Conservation (phyloP, 768 basidiomycete species). For the Lentinula raphanica region DNA sequence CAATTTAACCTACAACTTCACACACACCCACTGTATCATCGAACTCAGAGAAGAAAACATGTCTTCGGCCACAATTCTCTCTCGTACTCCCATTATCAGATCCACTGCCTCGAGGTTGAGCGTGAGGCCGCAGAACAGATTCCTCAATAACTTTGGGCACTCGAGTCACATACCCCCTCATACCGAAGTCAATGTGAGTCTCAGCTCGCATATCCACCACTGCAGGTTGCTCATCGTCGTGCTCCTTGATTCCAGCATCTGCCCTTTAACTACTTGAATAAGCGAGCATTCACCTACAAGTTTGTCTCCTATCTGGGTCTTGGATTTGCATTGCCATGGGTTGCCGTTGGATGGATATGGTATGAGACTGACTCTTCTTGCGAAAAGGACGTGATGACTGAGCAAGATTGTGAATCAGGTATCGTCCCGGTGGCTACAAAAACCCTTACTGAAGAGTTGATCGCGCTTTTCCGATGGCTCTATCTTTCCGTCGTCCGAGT, state of each 20-base stretch:
- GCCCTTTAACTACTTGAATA: constrained; percentile 16
- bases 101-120: not conserved
- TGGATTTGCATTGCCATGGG: constrained; percentile 18
- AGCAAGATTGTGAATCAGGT: not conserved
- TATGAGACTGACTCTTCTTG: not conserved
- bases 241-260: constrained; percentile 11
- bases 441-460: constrained; percentile 6
- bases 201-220: not conserved
- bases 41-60: not conserved
- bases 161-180: not conserved
- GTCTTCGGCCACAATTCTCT: not conserved
- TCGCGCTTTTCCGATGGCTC: not conserved
- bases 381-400: not conserved
- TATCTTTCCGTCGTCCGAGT: not conserved
- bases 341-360: constrained; percentile 21
- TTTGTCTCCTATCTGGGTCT: constrained; percentile 15
- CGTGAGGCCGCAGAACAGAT: not conserved
- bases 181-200: not conserved
- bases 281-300: constrained; percentile 13
- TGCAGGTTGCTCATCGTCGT: not conserved
- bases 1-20: too few relatives aligned
- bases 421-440: constrained; percentile 13
- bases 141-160: not conserved
- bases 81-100: not conserved
- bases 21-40: not conserved